A percentile compares a stretch with the other conserved stretches of the same genome.
These are phyloP conservation scores for Diaporthe caulivora DNA, from an alignment of 2,329 filamentous ascomycete genomes.

Conservation along the genomic window DNA sequence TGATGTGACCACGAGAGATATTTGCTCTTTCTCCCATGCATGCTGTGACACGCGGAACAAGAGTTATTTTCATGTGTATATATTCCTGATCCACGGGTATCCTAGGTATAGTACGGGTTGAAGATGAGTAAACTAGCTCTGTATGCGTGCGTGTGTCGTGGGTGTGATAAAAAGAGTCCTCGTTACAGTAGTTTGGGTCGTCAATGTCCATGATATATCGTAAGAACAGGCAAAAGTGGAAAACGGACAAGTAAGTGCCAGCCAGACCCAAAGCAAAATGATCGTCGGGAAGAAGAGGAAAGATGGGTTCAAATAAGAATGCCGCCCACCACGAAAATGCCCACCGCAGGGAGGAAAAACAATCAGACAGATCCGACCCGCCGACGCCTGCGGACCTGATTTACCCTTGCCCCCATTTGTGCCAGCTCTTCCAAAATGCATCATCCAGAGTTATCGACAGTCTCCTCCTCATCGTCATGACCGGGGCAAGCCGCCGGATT, in stretches of 20 bases:
- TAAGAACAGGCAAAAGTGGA: constrained; percentile 24
- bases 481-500: not conserved
- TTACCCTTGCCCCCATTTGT: not conserved
- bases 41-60: not conserved
- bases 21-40: not conserved
- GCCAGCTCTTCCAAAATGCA: constrained; percentile 18
- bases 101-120: constrained; percentile 40
- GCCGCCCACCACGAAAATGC: constrained; percentile 31
- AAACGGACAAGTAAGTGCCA: constrained; percentile 11
- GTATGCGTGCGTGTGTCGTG: constrained; percentile 23
- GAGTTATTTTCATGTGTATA: not conserved
- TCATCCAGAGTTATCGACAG: not conserved
- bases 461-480: constrained; percentile 3
- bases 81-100: constrained; percentile 37
- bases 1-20: not conserved
- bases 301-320: constrained; percentile 6
- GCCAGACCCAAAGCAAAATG: constrained; percentile 17
- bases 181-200: constrained; percentile 36
- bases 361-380: constrained; percentile 5
- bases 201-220: constrained; percentile 41
- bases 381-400: constrained; percentile 12
- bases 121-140: constrained; percentile 15
- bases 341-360: not conserved
- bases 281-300: constrained; percentile 5
- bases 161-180: not conserved